Conservation (phyloP, 805 yeast species). For the Pichia heedii region DNA sequence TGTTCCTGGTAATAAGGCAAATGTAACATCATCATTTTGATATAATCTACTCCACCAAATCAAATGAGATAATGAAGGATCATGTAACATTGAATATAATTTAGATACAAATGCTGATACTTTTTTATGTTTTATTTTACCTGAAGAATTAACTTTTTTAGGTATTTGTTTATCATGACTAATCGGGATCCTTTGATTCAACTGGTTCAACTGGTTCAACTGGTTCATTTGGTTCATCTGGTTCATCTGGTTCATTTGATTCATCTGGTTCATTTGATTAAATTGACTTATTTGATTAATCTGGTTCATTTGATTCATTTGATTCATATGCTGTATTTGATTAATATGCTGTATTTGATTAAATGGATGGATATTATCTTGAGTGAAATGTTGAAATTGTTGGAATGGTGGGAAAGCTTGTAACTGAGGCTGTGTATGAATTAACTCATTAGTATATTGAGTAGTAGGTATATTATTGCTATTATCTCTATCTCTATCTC, state of each 20-base stretch:
- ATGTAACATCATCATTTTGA: conserved; percentile 40
- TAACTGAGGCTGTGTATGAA: not conserved
- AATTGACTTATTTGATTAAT: not conserved
- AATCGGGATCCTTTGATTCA: too few species aligned
- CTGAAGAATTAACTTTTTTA: not conserved
- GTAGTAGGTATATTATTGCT: not conserved
- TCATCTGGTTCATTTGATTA: too few species aligned
- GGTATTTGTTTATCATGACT: not conserved
- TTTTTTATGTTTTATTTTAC: conserved; percentile 23
- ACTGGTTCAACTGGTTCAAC: too few species aligned
- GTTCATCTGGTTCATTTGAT: too few species aligned
- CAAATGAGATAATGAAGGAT: conserved; percentile 40
- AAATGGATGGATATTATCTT: not conserved
- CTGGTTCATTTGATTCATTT: not conserved
- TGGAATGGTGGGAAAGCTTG: not conserved
- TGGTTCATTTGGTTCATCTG: not conserved
- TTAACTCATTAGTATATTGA: not conserved
- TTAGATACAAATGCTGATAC: conserved; percentile 59
- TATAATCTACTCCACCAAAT: conserved; percentile 56
- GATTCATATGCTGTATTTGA: not conserved
- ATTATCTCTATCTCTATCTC: not conserved
- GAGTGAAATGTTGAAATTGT: not conserved
- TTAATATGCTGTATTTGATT: not conserved
- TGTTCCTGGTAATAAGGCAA: conserved; percentile 55
- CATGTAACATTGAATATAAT: conserved; percentile 54